Conservation (phyloP, 768 basidiomycete genomes). For the Leucocoprinus leucothites region DNA sequence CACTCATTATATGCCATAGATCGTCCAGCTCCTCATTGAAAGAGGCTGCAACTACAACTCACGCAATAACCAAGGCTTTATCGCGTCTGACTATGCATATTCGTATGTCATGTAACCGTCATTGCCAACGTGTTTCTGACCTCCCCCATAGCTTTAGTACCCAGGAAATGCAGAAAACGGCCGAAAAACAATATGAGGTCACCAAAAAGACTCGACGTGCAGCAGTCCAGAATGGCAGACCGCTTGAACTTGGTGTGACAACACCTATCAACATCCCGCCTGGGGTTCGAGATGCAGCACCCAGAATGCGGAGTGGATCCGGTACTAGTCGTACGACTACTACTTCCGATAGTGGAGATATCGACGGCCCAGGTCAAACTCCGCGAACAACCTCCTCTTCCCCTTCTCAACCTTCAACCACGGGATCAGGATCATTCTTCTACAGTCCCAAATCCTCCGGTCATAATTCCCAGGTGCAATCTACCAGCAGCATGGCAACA, state of each 20-base stretch:
- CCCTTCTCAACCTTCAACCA: conserved; percentile 48
- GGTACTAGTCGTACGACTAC: conserved; percentile 76
- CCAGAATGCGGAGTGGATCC: conserved; percentile 76
- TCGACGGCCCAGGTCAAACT: conserved; percentile 50
- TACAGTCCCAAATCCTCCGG: conserved; percentile 23
- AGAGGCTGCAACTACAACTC: conserved; percentile 81
- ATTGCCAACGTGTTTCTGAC: neutral
- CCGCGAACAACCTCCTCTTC: conserved; percentile 62
- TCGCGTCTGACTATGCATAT: conserved; percentile 91
- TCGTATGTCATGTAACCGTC: conserved; percentile 46
- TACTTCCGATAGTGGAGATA: conserved; percentile 72
- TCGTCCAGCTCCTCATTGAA: conserved; percentile 85
- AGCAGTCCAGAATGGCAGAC: conserved; percentile 7
- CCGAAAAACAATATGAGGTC: conserved; percentile 71
- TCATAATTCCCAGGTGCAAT: conserved; percentile 27
- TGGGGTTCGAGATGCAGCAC: conserved; percentile 40
- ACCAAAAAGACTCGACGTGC: conserved; percentile 70
- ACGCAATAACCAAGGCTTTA: conserved; percentile 89
- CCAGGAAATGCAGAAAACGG: conserved; percentile 79
- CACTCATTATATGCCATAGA: conserved; percentile 39
- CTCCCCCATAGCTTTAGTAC: conserved; percentile 56
- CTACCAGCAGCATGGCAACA: conserved; percentile 27
- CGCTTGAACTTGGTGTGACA: conserved; percentile 15
- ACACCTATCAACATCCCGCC: conserved; percentile 39
- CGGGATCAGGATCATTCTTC: conserved; percentile 43